These are phyloP conservation scores for Mycotypha africana DNA, from an alignment of 371 early-diverging fungal genomes.

Conservation along the genomic window DNA sequence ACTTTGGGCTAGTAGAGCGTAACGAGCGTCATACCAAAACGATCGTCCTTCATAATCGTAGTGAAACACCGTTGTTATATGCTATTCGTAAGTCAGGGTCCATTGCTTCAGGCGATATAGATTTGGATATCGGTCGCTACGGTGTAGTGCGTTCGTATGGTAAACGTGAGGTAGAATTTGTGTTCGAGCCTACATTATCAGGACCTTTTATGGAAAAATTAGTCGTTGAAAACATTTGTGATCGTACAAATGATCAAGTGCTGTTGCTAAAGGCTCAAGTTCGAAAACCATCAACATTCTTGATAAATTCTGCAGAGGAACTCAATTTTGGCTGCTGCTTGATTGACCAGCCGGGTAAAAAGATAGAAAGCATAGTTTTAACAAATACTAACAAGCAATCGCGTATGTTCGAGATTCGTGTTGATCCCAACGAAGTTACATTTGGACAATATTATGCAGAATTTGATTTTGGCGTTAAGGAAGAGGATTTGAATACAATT, in stretches of 20 bases:
- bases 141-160: slow-evolving; percentile 92
- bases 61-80: slow-evolving; percentile 87
- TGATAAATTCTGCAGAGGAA: slow-evolving; percentile 65
- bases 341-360: slow-evolving; percentile 42
- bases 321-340: slow-evolving; percentile 78
- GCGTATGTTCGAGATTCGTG: slow-evolving; percentile 78
- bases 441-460: slow-evolving; percentile 58
- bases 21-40: slow-evolving; percentile 85
- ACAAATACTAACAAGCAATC: slow-evolving; percentile 79
- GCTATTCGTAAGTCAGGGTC: slow-evolving; percentile 93
- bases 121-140: slow-evolving; percentile 67
- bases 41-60: slow-evolving; percentile 87
- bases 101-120: slow-evolving; percentile 90
- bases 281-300: slow-evolving; percentile 85
- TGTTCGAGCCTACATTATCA: slow-evolving; percentile 85
- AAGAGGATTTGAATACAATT: slow-evolving; percentile 56
- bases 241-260: slow-evolving; percentile 77
- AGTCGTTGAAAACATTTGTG: slow-evolving; percentile 85
- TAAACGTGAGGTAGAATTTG: slow-evolving; percentile 89
- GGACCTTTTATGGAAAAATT: slow-evolving; percentile 89
- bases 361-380: slow-evolving; percentile 54
- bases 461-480: slow-evolving; percentile 67
- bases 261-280: slow-evolving; percentile 88
- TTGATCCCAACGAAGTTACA: slow-evolving; percentile 68
- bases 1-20: slow-evolving; percentile 89